Base-by-base conservation (phyloP, 2,329 filamentous ascomycete genomes). In the Arthrocladium fulminans region DNA sequence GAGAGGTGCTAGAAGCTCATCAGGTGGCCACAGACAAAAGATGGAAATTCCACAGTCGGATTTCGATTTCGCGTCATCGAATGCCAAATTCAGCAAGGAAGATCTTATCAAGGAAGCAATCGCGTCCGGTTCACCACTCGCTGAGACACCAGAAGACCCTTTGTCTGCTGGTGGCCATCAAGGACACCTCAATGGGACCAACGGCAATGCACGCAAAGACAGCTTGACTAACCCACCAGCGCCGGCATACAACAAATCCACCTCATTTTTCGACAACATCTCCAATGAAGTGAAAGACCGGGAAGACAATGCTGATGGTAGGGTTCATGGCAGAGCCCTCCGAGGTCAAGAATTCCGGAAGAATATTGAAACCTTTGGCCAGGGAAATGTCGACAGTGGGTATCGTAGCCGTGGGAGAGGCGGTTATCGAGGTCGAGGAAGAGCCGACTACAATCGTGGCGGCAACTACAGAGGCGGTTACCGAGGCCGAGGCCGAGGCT, bases 241-340 rank as follows among this genome's bases (percentile, higher is more conserved):
- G 29, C 64, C 68, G 24, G 76, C 80, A 0, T 98, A 98, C 70
- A 90, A 96, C 72, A 95, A 88, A 68, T 76, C 82, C 3, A 81
- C 73, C 2, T 95, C 88, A 1, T 98, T 98, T 74, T 98, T 98
- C 63, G 92, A 98, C 69, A 96, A 98, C 66, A 96, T 98, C 55
- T 94, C 88, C 1, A 94, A 87, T 57, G 92, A 98, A 64, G 78
- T 86, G 53, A 94, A 86, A 66, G 92, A 98, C 56, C 81, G 92
- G 37, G 81, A 86, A 45, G 86, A 90, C 53, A 82, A 81, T 32
- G 63, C 73, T 35, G 76, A 76, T 3, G 76, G 80, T 54, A 80
- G 81, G 63, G 74, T 80, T n/a, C 83, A 84, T 49, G 88, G 88
- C 25, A 81, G 86, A 41, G 88, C 94, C 65, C 94, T 92, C 81